Percentiles rank a stretch among this genome's conserved stretches.
Evolutionary conservation across 108 stramenopile species (phyloP).

Genomic region (Pseudonitzschia delicatissima): DNA sequence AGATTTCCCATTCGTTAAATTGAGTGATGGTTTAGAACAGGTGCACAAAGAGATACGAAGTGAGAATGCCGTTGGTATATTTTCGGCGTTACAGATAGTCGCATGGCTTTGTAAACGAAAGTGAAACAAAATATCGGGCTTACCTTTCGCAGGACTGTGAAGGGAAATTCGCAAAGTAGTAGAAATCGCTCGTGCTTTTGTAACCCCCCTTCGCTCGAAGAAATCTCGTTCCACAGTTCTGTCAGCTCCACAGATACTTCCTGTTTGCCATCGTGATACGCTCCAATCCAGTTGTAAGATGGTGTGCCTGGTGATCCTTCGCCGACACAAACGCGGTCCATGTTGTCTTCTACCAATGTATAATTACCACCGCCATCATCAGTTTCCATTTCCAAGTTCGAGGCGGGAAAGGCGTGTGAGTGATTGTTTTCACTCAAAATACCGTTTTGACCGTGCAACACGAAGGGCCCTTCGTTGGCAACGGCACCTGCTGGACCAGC

Average conservation of each 20-base stretch:
- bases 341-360: constrained; percentile 41
- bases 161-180: constrained; percentile 73
- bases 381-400: neutral
- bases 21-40: neutral
- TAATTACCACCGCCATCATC: constrained; percentile 28
- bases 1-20: neutral
- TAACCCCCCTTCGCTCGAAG: constrained; percentile 53
- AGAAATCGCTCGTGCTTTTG: constrained; percentile 53
- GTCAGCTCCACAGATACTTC: constrained; percentile 51
- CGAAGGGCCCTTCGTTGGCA: constrained; percentile 21
- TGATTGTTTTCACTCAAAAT: constrained; percentile 38
- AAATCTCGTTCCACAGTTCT: constrained; percentile 62
- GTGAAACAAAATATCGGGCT: neutral
- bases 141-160: constrained; percentile 70
- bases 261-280: constrained; percentile 49
- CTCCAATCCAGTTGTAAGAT: constrained; percentile 57
- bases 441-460: constrained; percentile 69
- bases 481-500: neutral
- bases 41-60: neutral
- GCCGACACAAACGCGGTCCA: constrained; percentile 62
- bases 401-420: neutral
- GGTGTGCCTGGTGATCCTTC: constrained; percentile 43
- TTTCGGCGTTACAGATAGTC: too few relatives aligned
- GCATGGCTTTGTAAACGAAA: too few relatives aligned
- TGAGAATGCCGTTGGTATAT: too few relatives aligned